Conservation (phyloP, 2,329 filamentous ascomycete genomes). For the Beauveria brongniartii region DNA sequence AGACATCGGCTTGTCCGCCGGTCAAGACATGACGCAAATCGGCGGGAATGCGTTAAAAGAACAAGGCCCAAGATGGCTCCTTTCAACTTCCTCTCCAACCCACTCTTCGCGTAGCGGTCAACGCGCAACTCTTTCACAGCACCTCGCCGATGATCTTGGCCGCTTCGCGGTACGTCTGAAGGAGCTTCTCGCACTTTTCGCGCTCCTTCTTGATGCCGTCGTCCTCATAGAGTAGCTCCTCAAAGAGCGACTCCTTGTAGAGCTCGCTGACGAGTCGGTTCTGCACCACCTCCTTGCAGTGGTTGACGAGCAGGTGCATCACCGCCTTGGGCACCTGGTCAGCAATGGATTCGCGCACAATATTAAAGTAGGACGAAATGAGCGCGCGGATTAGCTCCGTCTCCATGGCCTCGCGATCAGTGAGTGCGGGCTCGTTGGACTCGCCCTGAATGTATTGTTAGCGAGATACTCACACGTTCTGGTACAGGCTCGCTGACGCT, state of each 20-base stretch:
- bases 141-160: conserved; percentile 98
- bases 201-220: conserved; percentile 95
- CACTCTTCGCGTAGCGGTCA: not conserved
- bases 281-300: conserved; percentile 96
- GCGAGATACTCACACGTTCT: conserved; percentile 9
- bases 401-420: conserved; percentile 92
- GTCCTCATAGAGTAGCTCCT: conserved; percentile 93
- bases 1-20: not conserved
- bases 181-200: conserved; percentile 95
- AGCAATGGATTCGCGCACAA: conserved; percentile 95
- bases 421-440: conserved; percentile 74
- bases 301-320: conserved; percentile 97
- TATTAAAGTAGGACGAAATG: conserved; percentile 98
- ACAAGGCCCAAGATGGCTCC: not conserved
- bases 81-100: not conserved
- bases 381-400: conserved; percentile 94
- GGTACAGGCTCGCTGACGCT: too few species aligned
- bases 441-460: conserved; percentile 35
- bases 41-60: not conserved
- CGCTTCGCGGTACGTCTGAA: conserved; percentile 93
- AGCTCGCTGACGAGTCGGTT: conserved; percentile 92
- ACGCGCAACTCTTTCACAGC: conserved; percentile 41
- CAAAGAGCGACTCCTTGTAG: conserved; percentile 85
- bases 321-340: conserved; percentile 98
- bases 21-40: not conserved